A percentile compares a stretch with the other conserved stretches of the same genome.
Conservation (phyloP, 2,329 filamentous ascomycete genomes). For the Microdochium bolleyi region DNA sequence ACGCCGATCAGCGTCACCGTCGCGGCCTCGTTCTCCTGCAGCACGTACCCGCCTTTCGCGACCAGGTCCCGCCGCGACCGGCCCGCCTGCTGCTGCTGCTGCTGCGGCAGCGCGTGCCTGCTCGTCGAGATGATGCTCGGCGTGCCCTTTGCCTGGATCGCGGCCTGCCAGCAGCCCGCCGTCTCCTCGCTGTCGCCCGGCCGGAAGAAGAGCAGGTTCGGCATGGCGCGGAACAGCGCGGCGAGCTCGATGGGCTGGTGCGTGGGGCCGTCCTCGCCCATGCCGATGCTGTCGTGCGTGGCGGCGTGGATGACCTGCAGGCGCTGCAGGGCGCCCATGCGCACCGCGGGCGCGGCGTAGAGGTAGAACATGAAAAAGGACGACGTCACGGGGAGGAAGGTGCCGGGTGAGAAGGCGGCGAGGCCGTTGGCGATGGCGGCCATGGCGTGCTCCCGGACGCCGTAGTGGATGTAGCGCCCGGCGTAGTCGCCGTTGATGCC, state of each 20-base stretch:
- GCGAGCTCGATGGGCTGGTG: conserved; percentile 54
- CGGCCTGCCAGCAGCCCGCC: conserved; percentile 43
- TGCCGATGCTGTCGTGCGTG: conserved; percentile 53
- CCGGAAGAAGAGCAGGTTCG: conserved; percentile 52
- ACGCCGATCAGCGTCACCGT: conserved; percentile 29
- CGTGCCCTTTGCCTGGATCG: conserved; percentile 26
- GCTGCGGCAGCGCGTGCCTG: conserved; percentile 28
- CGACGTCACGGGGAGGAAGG: conserved; percentile 49
- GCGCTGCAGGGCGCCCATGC: conserved; percentile 50
- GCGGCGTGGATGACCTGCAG: conserved; percentile 51
- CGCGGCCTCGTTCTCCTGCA: conserved; percentile 21
- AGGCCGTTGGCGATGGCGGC: conserved; percentile 48
- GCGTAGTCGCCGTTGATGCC: conserved; percentile 26
- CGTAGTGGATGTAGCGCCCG: conserved; percentile 51
- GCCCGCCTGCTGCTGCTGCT: conserved; percentile 17
- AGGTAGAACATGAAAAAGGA: conserved; percentile 59
- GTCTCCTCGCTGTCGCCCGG: conserved; percentile 51
- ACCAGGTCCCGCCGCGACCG: conserved; percentile 5
- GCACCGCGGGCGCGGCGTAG: conserved; percentile 48
- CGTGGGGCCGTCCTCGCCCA: conserved; percentile 53
- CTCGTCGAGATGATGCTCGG: conserved; percentile 35
- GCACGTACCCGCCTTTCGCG: conserved; percentile 24
- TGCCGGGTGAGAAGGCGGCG: conserved; percentile 46
- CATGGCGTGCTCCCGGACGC: conserved; percentile 57
- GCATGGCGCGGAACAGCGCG: conserved; percentile 53